phyloP scores from a whole-genome alignment of 345 rosid species.

The Sonneratia caseolaris region DNA sequence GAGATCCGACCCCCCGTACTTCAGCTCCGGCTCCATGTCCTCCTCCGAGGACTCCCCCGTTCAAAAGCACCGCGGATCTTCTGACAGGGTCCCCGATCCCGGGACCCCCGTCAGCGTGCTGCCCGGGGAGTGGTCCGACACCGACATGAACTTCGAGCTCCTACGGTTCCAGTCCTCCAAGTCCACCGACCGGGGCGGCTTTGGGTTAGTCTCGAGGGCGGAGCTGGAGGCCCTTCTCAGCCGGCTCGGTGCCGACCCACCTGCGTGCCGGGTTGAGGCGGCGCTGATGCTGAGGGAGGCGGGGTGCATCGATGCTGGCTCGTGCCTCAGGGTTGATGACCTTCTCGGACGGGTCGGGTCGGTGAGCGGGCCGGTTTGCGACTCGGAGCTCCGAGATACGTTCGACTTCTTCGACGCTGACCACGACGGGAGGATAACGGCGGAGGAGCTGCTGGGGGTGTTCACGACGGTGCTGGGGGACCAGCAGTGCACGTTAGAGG shows the following conservation, averaged over 20 bases:
- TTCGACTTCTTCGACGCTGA: slow-evolving; percentile 71
- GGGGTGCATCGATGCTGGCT: slow-evolving; percentile 29
- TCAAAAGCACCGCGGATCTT: slow-evolving; percentile 13
- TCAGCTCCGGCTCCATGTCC: slow-evolving; percentile 37
- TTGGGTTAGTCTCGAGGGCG: slow-evolving; percentile 46
- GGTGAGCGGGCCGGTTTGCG: slow-evolving; percentile 15
- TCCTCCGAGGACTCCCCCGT: slow-evolving; percentile 10
- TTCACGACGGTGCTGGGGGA: slow-evolving; percentile 51
- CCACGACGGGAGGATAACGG: slow-evolving; percentile 78
- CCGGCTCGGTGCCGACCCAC: slow-evolving; percentile 48
- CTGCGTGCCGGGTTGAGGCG: slow-evolving; percentile 51
- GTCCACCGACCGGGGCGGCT: slow-evolving; percentile 31
- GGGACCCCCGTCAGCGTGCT: slow-evolving; percentile 67
- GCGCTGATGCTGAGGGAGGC: slow-evolving; percentile 53
- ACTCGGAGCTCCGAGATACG: slow-evolving; percentile 52
- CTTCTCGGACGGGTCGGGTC: slow-evolving; percentile 39
- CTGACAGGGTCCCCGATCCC: background rate
- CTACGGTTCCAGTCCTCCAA: slow-evolving; percentile 37
- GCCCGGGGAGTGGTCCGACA: slow-evolving; percentile 44
- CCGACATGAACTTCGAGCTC: slow-evolving; percentile 21
- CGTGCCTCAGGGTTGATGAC: slow-evolving; percentile 41
- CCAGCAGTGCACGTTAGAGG: slow-evolving; percentile 67
- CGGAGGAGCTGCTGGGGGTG: slow-evolving; percentile 55
- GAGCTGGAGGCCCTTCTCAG: slow-evolving; percentile 55
- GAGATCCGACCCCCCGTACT: slow-evolving; percentile 54